Evolutionary conservation across 1,139 yeast species (phyloP).

Genomic region (Candida frijolesensis): DNA sequence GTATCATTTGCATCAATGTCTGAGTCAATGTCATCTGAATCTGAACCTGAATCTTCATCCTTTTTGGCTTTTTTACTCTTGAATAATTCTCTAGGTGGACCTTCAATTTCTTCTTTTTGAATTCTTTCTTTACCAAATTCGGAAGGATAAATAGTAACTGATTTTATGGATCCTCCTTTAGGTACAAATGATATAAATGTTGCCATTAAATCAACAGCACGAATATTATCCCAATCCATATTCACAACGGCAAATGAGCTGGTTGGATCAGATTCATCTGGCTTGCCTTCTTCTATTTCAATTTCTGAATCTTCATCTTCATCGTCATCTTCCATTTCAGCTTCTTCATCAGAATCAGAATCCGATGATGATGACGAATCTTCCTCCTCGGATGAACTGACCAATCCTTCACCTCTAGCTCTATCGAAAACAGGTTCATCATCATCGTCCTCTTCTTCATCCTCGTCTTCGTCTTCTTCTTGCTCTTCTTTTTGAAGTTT

Average conservation of each 20-base stretch:
- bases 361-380: slow-evolving; percentile 30
- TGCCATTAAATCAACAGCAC: slow-evolving; percentile 85
- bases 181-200: slow-evolving; percentile 90
- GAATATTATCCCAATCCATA: slow-evolving; percentile 94
- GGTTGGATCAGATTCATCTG: slow-evolving; percentile 87
- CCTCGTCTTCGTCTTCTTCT: slow-evolving; percentile 63
- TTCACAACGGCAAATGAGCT: slow-evolving; percentile 86
- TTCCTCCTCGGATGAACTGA: slow-evolving; percentile 21
- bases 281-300: slow-evolving; percentile 57
- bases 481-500: slow-evolving; percentile 25
- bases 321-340: slow-evolving; percentile 27
- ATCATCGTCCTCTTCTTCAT: slow-evolving; percentile 42
- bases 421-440: slow-evolving; percentile 47
- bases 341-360: slow-evolving; percentile 27
- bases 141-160: slow-evolving; percentile 83
- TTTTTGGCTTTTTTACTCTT: slow-evolving; percentile 33
- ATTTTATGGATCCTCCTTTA: slow-evolving; percentile 64
- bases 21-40: slow-evolving; percentile 46
- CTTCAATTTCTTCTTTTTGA: slow-evolving; percentile 87
- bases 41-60: slow-evolving; percentile 18
- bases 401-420: slow-evolving; percentile 68
- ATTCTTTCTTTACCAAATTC: slow-evolving; percentile 93
- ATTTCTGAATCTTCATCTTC: slow-evolving; percentile 52
- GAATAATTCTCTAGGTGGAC: slow-evolving; percentile 90
- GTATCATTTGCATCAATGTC: slow-evolving; percentile 48